These are phyloP conservation scores for Nemania diffusa DNA, from an alignment of 2,329 filamentous ascomycete species.

Conservation along the genomic window DNA sequence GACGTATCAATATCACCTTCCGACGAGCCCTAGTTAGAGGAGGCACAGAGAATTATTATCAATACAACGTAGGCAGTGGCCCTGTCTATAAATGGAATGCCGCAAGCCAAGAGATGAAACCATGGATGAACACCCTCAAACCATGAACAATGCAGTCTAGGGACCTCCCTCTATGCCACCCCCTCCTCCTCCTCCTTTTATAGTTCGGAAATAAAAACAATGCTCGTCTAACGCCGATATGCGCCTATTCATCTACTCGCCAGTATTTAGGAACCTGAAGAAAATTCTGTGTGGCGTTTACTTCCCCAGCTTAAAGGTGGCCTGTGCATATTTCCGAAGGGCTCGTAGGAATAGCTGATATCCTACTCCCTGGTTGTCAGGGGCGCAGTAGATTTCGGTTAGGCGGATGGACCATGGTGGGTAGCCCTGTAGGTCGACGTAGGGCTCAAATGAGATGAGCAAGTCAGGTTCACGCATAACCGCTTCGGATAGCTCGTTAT, in stretches of 20 bases:
- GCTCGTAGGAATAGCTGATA: slow-evolving; percentile 94
- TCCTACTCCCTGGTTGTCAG: slow-evolving; percentile 83
- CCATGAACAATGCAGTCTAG: slow-evolving; percentile 29
- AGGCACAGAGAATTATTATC: slow-evolving; percentile 85
- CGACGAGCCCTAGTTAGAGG: slow-evolving; percentile 74
- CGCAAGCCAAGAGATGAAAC: slow-evolving; percentile 60
- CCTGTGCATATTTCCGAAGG: slow-evolving; percentile 83
- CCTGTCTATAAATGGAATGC: slow-evolving; percentile 75
- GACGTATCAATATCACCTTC: slow-evolving; percentile 82
- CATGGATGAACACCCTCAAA: slow-evolving; percentile 46
- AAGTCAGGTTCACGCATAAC: slow-evolving; percentile 92
- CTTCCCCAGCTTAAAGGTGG: slow-evolving; percentile 86
- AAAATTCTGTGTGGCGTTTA: slow-evolving; percentile 47
- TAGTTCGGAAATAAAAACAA: background rate
- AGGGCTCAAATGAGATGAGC: slow-evolving; percentile 85
- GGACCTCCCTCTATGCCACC: slow-evolving; percentile 34
- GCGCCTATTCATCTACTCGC: background rate
- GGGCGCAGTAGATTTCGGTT: slow-evolving; percentile 88
- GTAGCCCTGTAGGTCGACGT: slow-evolving; percentile 87
- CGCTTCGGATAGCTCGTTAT: slow-evolving; percentile 82
- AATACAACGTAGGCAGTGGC: slow-evolving; percentile 81
- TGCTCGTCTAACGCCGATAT: slow-evolving; percentile 16
- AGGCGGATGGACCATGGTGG: slow-evolving; percentile 96
- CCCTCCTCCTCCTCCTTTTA: background rate
- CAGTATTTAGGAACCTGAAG: slow-evolving; percentile 5